Evolutionary conservation across 2,329 filamentous ascomycete species (phyloP), one percentile per base, ranked within the genome.

Genomic region (Grosmannia clavigera): DNA sequence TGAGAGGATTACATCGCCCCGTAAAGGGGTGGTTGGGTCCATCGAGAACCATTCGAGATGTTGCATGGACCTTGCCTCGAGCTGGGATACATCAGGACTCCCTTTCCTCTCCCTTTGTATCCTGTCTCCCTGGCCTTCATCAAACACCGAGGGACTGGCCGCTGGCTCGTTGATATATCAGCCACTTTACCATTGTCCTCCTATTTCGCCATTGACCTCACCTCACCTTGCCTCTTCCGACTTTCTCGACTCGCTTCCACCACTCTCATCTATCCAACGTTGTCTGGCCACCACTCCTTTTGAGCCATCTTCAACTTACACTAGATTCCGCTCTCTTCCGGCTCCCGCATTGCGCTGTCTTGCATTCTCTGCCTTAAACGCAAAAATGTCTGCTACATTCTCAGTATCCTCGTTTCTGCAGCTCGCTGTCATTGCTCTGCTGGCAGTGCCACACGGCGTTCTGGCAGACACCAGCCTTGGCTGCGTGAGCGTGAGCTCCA

Each of bases 401-500:
- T 52, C 43, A 3, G 11, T 51, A 4, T 25, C 60, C 51, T 61
- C 60, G 10, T 22, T 60, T 25, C 50, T 64, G 38, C 54, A 51
- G 33, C 25, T 59, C 35, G 60, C 61, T 5, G 43, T 57, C 22
- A 57, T 52, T 19, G 58, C 58, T 1, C 57, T 64, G 7, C 40
- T 63, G 40, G 55, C 56, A 19, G 16, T 60, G 16, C 59, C 61
- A 3, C 52, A 33, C 5, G 48, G 53, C n/a, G 61, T 58, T 9
- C 58, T 50, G 16, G 62, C 63, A 12, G 61, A 61, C 25, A 50
- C 46, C 22, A 58, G 38, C 22, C 61, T 64, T 5, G 64, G 64
- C 58, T 65, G 64, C 29, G 64, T 64, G 9, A 16, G 38, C 11
- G 57, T 65, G 58, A 65, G 61, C 62, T 65, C 64, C 1, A 64